Base-by-base conservation (phyloP, 1,284 basidiomycete genomes). In the Apiotrichum veenhuisii region DNA sequence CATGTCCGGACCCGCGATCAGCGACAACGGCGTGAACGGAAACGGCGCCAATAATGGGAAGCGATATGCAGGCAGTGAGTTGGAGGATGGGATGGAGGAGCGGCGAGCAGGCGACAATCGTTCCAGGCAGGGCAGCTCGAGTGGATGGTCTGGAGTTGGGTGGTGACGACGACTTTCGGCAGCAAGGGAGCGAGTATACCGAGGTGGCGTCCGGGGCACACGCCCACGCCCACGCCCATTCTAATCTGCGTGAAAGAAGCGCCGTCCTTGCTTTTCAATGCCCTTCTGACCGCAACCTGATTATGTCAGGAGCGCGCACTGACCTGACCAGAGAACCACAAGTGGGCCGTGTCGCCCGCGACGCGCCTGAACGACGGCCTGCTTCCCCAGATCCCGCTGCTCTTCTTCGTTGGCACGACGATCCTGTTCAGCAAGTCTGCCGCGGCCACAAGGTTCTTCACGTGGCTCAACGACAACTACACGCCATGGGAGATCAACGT, bases 271-370 rank as follows among this genome's bases (percentile, higher is more conserved):
- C 30, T 12, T 30, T 30, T 12, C 30, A 30, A n/a, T n/a, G n/a
- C n/a, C n/a, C 30, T 30, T 12, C 15, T 43, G 30, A 23, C 18
- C 15, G 2, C 12, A 22, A 4, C 18, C 17, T 11, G 3, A 7
- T 34, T 22, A 34, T 22, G 17, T 38, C 37, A 17, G 26, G 18
- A 22, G 11, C 37, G 3, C 37, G 20, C 38, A 30, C 54, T 56
- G 38, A 56, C 54, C 12, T 30, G 30, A 30, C 1, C 57, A 62
- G 61, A 62, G 51, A 50, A 58, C 26, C 61, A 62, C 52, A 43
- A 49, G 18, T 62, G 54, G 54, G 61, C 48, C 18, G 25, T 50
- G 20, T 36, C 46, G 3, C 48, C 57, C 3, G 15, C 49, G 11
- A 51, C 57, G 22, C 61, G 61, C 23, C 18, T 45, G 17, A 62